A percentile compares a stretch with the other conserved stretches of the same genome.
Conservation (phyloP, 23 red algal species). For the Gracilaria domingensis region DNA sequence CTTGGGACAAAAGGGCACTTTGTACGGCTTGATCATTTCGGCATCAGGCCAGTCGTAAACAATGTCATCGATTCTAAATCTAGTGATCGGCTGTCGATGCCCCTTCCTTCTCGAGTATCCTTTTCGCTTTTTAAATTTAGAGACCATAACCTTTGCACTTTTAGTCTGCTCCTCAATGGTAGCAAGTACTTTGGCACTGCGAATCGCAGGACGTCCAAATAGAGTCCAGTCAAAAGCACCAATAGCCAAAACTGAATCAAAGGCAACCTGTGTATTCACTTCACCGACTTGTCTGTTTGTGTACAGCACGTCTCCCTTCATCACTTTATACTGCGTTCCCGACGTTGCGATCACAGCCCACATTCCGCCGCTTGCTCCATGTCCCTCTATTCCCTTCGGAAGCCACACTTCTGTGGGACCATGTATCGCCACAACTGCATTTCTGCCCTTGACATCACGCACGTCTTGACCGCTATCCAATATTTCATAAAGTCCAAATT, state of each 20-base stretch:
- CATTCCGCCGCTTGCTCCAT: slow-evolving; percentile 59
- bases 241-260: slow-evolving; percentile 47
- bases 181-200: slow-evolving; percentile 40
- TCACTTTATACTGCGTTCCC: slow-evolving; percentile 73
- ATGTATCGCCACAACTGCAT: slow-evolving; percentile 61
- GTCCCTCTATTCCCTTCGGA: slow-evolving; percentile 22
- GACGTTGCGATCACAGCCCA: slow-evolving; percentile 60
- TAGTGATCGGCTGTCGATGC: slow-evolving; percentile 79
- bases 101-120: slow-evolving; percentile 71
- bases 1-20: slow-evolving; percentile 11
- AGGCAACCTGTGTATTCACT: slow-evolving; percentile 50
- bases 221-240: slow-evolving; percentile 65
- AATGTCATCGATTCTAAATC: slow-evolving; percentile 66
- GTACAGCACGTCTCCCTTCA: slow-evolving; percentile 68
- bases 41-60: slow-evolving; percentile 56
- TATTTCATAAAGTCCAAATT: slow-evolving; percentile 44
- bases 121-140: slow-evolving; percentile 78
- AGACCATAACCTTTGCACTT: slow-evolving; percentile 35
- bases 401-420: slow-evolving; percentile 64
- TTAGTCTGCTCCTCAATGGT: slow-evolving; percentile 72
- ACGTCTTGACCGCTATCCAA: slow-evolving; percentile 4
- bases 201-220: slow-evolving; percentile 67
- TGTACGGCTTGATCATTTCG: slow-evolving; percentile 34
- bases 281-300: slow-evolving; percentile 58
- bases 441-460: slow-evolving; percentile 25